Evolutionary conservation across 2,329 filamentous ascomycete genomes (phyloP), one percentile per base, ranked within the genome.

Genomic region (Helminthosporium solani): DNA sequence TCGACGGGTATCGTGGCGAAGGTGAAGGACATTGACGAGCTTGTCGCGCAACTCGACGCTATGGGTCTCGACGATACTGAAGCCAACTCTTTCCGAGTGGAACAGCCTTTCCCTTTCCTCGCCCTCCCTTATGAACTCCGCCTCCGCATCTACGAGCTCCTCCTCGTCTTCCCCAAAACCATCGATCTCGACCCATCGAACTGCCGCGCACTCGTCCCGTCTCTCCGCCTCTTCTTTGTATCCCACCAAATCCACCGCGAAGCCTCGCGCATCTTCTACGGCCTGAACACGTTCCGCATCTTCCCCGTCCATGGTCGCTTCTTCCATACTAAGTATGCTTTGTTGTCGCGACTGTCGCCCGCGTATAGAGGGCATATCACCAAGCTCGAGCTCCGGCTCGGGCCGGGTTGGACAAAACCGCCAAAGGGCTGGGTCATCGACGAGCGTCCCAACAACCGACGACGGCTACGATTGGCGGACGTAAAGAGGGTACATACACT

Each of bases 291-390:
- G 6, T 81, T 81, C 56, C 75, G 77, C 34, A 62, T 81, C 23
- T 80, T 81, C 53, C 75, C 74, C 1, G 67, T 78, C 20, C 75
- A 80, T 57, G 75, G 78, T 35, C 75, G 75, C 44, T 75, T 85
- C 70, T 87, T 87, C 73, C 86, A 88, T 70, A 84, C 83, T 23
- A 88, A 88, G 71, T 82, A 81, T 55, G 87, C 87, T 1, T 74
- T 91, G 0, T 75, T 91, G 21, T 79, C 84, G 5, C 82, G 86
- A 15, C 70, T 91, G 44, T 81, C 82, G 16, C 69, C 79, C 0
- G 73, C 71, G 23, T 84, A 87, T 64, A 80, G 85, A 27, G 71
- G 73, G 14, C 77, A 72, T 36, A 75, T 91, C 35, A 83, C 78
- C 0, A 79, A 79, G 0, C 71, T 91, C 2, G 84, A 91, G 67